These are phyloP conservation scores for Metarhizium rileyi DNA, from an alignment of 2,329 filamentous ascomycete species.

Conservation along the genomic window DNA sequence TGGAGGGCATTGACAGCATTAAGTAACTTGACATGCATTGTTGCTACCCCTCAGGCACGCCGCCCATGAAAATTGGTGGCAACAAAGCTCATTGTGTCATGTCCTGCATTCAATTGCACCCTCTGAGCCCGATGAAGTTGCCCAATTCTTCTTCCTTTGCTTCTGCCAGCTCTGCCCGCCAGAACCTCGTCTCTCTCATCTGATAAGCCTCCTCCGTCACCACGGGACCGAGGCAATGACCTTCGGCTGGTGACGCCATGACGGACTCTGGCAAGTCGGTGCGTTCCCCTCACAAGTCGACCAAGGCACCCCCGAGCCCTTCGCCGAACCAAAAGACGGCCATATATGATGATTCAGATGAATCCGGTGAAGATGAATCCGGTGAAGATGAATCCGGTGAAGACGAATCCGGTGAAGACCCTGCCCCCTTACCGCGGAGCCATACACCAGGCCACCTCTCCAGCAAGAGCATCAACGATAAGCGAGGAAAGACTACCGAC, in stretches of 20 bases:
- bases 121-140: neutral
- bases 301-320: conserved; percentile 2
- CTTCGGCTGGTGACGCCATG: conserved; percentile 26
- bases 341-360: conserved; percentile 16
- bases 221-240: conserved; percentile 18
- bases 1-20: neutral
- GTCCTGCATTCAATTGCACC: neutral
- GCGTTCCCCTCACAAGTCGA: conserved; percentile 15
- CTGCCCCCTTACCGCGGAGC: conserved; percentile 38
- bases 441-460: conserved; percentile 54
- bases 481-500: conserved; percentile 41
- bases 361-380: too few species aligned
- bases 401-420: conserved; percentile 25
- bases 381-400: conserved; percentile 25
- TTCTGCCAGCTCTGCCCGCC: neutral
- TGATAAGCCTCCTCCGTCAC: neutral
- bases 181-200: neutral
- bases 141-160: neutral
- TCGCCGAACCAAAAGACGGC: conserved; percentile 13
- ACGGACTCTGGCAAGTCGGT: conserved; percentile 29
- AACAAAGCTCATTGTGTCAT: neutral
- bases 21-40: neutral
- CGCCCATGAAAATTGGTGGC: neutral
- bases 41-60: neutral
- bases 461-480: conserved; percentile 42